Conservation (phyloP, 176 grass and related monocot genomes). For the Triticum monococcum region DNA sequence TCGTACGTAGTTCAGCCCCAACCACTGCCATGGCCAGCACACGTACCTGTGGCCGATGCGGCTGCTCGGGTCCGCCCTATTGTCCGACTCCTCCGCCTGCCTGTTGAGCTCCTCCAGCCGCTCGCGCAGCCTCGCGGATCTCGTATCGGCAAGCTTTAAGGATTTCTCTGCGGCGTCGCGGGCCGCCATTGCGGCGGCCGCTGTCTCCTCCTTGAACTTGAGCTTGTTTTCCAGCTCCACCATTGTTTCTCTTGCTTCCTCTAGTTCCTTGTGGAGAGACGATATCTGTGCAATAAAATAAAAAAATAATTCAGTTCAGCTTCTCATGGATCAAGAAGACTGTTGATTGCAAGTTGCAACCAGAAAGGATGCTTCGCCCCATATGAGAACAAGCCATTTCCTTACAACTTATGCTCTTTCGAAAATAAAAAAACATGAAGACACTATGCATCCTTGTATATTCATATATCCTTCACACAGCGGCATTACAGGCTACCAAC, state of each 20-base stretch:
- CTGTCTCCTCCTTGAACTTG: constrained; percentile 96
- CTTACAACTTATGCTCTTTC: not conserved
- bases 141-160: constrained; percentile 61
- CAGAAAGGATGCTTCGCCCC: not conserved
- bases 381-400: not conserved
- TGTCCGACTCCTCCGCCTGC: constrained; percentile 75
- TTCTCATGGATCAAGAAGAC: not conserved
- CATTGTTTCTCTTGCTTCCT: constrained; percentile 67
- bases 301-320: not conserved
- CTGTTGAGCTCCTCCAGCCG: constrained; percentile 84
- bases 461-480: not conserved
- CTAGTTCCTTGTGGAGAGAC: constrained; percentile 74
- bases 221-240: constrained; percentile 88
- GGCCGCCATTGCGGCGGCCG: constrained; percentile 70
- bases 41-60: constrained; percentile 60
- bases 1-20: constrained; percentile 76
- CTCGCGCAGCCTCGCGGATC: constrained; percentile 69
- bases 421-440: not conserved
- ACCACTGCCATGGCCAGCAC: constrained; percentile 99
- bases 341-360: not conserved
- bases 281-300: constrained; percentile 49
- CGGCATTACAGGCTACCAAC: not conserved
- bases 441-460: not conserved
- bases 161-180: constrained; percentile 91
- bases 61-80: constrained; percentile 20